Evolutionary conservation across 148 eudicot species (phyloP).

Genomic region (Salicornia ramosissima): DNA sequence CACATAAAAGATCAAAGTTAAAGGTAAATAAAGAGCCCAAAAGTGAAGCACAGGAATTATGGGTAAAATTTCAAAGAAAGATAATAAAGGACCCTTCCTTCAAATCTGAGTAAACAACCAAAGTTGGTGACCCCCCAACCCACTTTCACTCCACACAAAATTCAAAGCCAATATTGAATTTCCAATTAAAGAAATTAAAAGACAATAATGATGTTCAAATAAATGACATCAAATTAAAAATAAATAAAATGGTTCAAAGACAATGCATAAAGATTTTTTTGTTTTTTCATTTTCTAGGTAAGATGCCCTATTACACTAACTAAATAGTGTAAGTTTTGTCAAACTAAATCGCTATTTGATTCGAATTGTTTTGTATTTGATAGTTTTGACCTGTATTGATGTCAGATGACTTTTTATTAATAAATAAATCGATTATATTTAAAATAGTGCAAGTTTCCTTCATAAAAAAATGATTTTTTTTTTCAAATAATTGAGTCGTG

Average conservation of each 20-base stretch:
- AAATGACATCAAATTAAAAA: not conserved
- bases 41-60: constrained; percentile 18
- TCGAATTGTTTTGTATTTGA: no score
- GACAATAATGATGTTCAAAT: not conserved
- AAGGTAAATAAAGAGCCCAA: constrained; percentile 15
- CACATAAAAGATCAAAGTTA: constrained; percentile 17
- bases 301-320: no score
- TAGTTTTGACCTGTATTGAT: no score
- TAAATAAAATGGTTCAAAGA: not conserved
- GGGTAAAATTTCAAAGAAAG: not conserved
- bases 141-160: not conserved
- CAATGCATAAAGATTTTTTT: not conserved
- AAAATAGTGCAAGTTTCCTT: no score
- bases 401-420: no score
- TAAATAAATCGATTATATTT: no score
- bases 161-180: not conserved
- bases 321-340: no score
- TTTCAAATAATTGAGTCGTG: no score
- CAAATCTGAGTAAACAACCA: constrained; percentile 13
- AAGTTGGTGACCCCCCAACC: constrained; percentile 10
- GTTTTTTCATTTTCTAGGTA: no score
- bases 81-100: not conserved
- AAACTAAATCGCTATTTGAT: no score
- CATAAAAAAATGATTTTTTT: no score
- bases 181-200: not conserved